A percentile compares a stretch with the other conserved stretches of the same genome.
phyloP scores from a whole-genome alignment of 257 asterid species.

The Primulina huaijiensis region DNA sequence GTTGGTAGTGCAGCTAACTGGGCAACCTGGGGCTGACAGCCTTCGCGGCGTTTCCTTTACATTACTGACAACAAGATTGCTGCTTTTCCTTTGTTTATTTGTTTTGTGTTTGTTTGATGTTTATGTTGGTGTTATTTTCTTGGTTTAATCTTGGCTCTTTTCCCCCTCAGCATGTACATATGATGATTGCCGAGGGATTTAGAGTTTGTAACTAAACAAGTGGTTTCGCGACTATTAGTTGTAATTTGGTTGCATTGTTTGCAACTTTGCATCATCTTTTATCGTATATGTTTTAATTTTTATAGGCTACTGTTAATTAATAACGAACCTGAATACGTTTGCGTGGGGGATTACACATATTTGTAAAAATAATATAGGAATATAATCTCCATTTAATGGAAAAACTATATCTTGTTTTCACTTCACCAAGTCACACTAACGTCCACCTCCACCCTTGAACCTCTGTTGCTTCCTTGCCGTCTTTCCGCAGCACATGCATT shows the following conservation, averaged over 20 bases:
- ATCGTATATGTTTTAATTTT: neutral
- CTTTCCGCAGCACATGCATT: too few relatives aligned
- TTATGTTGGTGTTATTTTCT: conserved; percentile 1
- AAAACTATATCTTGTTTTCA: too few relatives aligned
- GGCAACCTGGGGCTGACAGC: conserved; percentile 61
- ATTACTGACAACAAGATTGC: neutral
- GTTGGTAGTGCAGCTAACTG: conserved; percentile 96
- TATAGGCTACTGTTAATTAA: neutral
- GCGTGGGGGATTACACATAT: too few relatives aligned
- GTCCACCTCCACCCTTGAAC: too few relatives aligned
- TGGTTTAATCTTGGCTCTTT: neutral
- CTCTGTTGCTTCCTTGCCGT: too few relatives aligned
- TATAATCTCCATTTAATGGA: too few relatives aligned
- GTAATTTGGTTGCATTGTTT: neutral
- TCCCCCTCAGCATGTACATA: conserved; percentile 34
- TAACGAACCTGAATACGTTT: neutral
- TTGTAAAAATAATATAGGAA: too few relatives aligned
- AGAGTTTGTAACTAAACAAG: conserved; percentile 1
- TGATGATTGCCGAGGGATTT: conserved; percentile 19
- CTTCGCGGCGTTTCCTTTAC: conserved; percentile 16
- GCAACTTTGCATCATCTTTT: neutral
- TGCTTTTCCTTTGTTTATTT: neutral
- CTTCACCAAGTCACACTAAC: too few relatives aligned
- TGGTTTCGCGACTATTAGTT: neutral
- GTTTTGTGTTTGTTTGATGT: neutral